These are phyloP conservation scores for Daldinia bambusicola DNA, from an alignment of 495 filamentous ascomycete genomes.

Conservation along the genomic window DNA sequence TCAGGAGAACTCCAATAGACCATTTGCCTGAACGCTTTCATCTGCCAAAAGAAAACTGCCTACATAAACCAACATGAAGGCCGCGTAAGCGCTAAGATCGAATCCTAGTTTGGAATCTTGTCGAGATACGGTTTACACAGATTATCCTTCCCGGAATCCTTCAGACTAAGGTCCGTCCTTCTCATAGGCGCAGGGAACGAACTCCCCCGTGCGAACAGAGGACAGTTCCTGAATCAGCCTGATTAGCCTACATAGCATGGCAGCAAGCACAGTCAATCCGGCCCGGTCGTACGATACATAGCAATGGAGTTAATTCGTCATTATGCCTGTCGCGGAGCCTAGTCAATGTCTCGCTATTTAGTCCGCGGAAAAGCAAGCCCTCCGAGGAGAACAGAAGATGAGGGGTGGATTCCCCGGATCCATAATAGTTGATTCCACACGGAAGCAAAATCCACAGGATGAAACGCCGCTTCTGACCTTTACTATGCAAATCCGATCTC, in stretches of 20 bases:
- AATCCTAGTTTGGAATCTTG: background rate
- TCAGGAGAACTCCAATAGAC: background rate
- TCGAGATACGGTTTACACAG: background rate
- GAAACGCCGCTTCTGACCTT: no score
- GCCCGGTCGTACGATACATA: background rate
- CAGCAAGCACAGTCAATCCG: background rate
- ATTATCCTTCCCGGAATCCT: background rate
- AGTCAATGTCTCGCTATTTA: background rate
- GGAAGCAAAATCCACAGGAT: no score
- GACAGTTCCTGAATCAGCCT: background rate
- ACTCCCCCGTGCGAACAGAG: background rate
- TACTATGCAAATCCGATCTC: background rate
- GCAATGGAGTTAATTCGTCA: background rate
- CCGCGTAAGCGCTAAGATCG: background rate
- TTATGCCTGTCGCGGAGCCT: background rate
- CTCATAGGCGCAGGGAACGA: background rate
- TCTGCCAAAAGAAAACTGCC: background rate
- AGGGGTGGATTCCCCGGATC: background rate
- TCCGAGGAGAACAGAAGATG: background rate
- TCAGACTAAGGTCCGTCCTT: background rate
- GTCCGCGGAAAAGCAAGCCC: no score
- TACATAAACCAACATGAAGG: background rate
- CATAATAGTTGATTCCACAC: background rate
- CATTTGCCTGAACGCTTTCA: background rate
- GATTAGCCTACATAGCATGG: no score